Percentiles rank a stretch among this genome's conserved stretches.
These are phyloP conservation scores for Fusarium lyarnte DNA, from an alignment of 2,329 filamentous ascomycete genomes.

Conservation along the genomic window DNA sequence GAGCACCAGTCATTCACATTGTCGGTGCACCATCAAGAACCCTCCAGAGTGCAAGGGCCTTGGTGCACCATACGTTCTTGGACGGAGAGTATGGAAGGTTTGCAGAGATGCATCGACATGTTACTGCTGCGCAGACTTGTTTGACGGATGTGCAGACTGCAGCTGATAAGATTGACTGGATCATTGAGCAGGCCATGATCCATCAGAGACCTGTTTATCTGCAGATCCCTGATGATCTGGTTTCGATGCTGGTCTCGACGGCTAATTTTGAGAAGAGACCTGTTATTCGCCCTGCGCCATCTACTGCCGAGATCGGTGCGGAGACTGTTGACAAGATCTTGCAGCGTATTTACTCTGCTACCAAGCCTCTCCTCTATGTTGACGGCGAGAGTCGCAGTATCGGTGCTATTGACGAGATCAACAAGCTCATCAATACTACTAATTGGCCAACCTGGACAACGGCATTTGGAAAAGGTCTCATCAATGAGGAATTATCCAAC, in stretches of 20 bases:
- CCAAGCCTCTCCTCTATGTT: conserved; percentile 6
- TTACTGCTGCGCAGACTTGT: conserved; percentile 8
- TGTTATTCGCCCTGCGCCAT: not conserved
- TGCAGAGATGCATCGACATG: conserved; percentile 10
- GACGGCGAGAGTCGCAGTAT: conserved; percentile 9
- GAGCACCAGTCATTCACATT: conserved; percentile 7
- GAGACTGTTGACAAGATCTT: not conserved
- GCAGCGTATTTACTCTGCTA: not conserved
- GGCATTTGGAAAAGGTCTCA: conserved; percentile 7
- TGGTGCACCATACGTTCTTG: conserved; percentile 6
- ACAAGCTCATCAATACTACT: not conserved
- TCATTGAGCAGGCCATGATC: conserved; percentile 4
- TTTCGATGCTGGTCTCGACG: not conserved
- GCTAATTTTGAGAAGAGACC: not conserved
- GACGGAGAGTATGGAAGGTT: conserved; percentile 14
- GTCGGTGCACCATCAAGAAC: not conserved
- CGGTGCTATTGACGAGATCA: not conserved
- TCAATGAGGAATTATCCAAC: conserved; percentile 4
- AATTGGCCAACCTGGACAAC: conserved; percentile 13
- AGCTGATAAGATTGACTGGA: conserved; percentile 3
- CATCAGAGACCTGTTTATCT: conserved; percentile 10
- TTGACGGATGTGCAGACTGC: not conserved
- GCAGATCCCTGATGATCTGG: conserved; percentile 13
- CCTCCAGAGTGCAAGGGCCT: not conserved
- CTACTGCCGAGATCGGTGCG: not conserved